Conservation (phyloP, 2,329 filamentous ascomycete species). For the Aspergillus sp. region DNA sequence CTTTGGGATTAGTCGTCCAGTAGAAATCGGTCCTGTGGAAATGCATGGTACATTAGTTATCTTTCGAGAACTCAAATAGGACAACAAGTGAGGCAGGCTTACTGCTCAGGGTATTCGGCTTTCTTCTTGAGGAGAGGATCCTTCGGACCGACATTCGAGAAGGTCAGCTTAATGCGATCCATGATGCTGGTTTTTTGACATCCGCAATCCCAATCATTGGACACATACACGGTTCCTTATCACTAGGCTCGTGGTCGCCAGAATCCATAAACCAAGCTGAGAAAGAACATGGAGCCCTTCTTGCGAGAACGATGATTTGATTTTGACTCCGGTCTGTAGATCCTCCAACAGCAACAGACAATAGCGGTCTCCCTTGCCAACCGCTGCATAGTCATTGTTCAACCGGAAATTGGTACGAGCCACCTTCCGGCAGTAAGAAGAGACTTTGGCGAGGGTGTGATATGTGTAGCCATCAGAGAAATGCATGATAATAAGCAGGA, state of each 20-base stretch:
- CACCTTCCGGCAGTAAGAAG: slow-evolving; percentile 6
- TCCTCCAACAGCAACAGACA: slow-evolving; percentile 6
- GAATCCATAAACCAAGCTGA: too few relatives aligned
- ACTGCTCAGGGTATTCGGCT: neutral
- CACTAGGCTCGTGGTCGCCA: too few relatives aligned
- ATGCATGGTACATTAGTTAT: neutral
- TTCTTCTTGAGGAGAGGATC: neutral
- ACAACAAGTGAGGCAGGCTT: neutral
- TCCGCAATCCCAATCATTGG: slow-evolving; percentile 9
- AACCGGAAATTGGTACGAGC: slow-evolving; percentile 7
- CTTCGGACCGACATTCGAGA: neutral
- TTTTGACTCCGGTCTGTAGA: slow-evolving; percentile 4
- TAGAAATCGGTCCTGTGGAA: neutral
- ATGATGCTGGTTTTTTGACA: slow-evolving; percentile 5
- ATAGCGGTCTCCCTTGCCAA: slow-evolving; percentile 1
- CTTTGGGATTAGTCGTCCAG: neutral
- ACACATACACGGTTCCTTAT: slow-evolving; percentile 1
- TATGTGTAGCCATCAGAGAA: slow-evolving; percentile 11
- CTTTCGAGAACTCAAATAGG: neutral
- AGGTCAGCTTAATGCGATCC: neutral
- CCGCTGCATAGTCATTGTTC: slow-evolving; percentile 10
- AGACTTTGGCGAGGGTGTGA: slow-evolving; percentile 6
- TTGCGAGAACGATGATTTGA: neutral
- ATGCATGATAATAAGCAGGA: slow-evolving; percentile 11
- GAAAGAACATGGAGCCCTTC: neutral